These are phyloP conservation scores for Hibiscus tridactylites DNA, from an alignment of 345 rosid genomes.

Conservation along the genomic window DNA sequence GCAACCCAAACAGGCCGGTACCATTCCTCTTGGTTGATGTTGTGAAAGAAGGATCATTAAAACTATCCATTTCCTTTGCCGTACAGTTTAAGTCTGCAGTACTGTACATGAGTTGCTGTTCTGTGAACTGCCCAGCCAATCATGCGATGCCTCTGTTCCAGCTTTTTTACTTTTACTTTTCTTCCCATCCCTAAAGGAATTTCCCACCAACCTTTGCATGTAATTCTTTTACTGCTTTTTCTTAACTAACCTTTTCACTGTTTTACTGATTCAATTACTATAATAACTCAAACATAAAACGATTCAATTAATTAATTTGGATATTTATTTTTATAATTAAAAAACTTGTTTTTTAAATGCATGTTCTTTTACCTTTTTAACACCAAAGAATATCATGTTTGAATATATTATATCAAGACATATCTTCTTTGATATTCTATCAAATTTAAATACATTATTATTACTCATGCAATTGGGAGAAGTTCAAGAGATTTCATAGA, in stretches of 20 bases:
- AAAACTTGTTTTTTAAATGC: no score
- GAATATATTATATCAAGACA: background rate
- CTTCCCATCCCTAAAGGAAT: background rate
- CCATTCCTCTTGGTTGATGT: no score
- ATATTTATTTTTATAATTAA: no score
- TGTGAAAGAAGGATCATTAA: background rate
- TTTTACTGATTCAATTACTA: background rate
- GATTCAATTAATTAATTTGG: no score
- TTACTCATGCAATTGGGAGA: background rate
- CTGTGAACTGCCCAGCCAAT: slow-evolving; percentile 16
- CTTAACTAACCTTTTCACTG: background rate
- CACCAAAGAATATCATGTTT: background rate
- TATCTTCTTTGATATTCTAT: background rate
- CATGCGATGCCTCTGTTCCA: slow-evolving; percentile 11
- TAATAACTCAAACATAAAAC: background rate
- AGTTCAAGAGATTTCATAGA: slow-evolving; percentile 33
- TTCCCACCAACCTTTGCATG: background rate
- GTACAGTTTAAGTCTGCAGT: slow-evolving; percentile 18
- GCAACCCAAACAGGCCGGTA: no score
- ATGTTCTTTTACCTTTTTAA: no score
- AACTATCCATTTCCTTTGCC: slow-evolving; percentile 21
- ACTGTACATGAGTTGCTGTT: background rate
- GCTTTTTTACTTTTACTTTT: slow-evolving; percentile 3
- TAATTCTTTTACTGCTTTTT: background rate
- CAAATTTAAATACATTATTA: background rate